phyloP scores from a whole-genome alignment of 192 early-diverging fungal species.

The Linnemannia schmuckeri region DNA sequence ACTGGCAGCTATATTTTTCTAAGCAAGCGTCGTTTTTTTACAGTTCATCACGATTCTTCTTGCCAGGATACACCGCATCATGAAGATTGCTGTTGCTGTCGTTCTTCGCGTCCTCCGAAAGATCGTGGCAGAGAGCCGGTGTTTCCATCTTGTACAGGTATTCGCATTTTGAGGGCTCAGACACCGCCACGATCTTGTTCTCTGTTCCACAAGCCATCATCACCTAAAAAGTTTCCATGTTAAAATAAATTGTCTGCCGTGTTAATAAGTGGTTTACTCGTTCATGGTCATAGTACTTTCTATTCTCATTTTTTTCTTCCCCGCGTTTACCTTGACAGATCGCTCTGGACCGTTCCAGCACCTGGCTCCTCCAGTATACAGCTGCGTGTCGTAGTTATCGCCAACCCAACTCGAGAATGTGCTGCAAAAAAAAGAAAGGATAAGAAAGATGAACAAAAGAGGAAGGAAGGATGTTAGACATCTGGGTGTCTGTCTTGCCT shows the following conservation, averaged over 20 bases:
- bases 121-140: constrained; percentile 82
- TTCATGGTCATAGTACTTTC: neutral
- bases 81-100: neutral
- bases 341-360: constrained; percentile 98
- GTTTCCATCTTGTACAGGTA: constrained; percentile 83
- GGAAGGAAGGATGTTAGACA: neutral
- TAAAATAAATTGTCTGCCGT: neutral
- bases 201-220: constrained; percentile 74
- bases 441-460: neutral
- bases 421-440: constrained; percentile 32
- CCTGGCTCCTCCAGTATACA: constrained; percentile 78
- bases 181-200: constrained; percentile 76
- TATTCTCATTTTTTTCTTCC: neutral
- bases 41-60: neutral
- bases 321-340: constrained; percentile 72
- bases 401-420: constrained; percentile 67
- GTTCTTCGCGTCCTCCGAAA: neutral
- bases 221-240: constrained; percentile 3
- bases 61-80: neutral
- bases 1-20: neutral
- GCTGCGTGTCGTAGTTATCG: constrained; percentile 69
- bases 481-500: no score
- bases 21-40: neutral
- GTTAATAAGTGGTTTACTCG: neutral
- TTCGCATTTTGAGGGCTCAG: constrained; percentile 95